These are phyloP conservation scores for Cladophialophora exuberans DNA, from an alignment of 2,329 filamentous ascomycete species.

Conservation along the genomic window DNA sequence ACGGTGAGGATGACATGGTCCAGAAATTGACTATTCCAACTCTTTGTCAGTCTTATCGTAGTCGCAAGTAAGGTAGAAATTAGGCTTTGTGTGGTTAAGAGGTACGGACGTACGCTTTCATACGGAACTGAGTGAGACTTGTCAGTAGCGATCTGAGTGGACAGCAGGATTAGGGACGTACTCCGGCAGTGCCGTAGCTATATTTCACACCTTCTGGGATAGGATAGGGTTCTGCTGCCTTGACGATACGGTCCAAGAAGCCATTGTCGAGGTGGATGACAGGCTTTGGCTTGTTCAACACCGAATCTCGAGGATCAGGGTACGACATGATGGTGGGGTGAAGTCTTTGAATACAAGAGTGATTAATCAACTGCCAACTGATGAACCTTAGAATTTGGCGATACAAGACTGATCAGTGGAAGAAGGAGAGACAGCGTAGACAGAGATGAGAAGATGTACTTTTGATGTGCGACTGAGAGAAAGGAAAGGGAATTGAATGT, in stretches of 20 bases:
- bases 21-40: conserved; percentile 40
- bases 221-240: conserved; percentile 52
- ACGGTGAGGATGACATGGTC: conserved; percentile 79
- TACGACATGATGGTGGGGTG: conserved; percentile 15
- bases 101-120: conserved; percentile 65
- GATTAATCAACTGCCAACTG: neutral
- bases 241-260: conserved; percentile 49
- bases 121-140: conserved; percentile 60
- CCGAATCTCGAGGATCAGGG: conserved; percentile 27
- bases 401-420: neutral
- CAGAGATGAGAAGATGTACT: neutral
- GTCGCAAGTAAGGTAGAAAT: conserved; percentile 34
- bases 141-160: conserved; percentile 26
- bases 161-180: conserved; percentile 39
- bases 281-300: conserved; percentile 35
- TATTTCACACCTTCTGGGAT: conserved; percentile 57
- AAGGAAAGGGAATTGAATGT: conserved; percentile 1
- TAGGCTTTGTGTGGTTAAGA: conserved; percentile 33
- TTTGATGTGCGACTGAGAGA: conserved; percentile 3
- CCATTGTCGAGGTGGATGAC: conserved; percentile 33
- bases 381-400: neutral
- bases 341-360: neutral
- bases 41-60: conserved; percentile 37
- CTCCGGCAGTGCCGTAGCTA: conserved; percentile 64
- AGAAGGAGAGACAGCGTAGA: neutral